Conservation (phyloP, 306 rosid genomes). For the Quercus parvula region DNA sequence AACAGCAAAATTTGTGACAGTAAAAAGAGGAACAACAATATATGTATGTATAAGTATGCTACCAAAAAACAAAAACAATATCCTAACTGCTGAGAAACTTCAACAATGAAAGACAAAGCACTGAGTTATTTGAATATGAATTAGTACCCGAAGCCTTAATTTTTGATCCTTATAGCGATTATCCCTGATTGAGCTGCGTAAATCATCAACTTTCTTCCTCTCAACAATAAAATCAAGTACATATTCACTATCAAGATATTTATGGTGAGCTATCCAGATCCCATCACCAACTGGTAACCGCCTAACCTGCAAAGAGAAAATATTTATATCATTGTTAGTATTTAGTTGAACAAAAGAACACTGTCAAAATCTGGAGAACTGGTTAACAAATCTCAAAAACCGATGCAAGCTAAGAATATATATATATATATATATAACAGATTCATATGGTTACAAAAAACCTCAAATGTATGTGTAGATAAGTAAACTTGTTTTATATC, state of each 20-base stretch:
- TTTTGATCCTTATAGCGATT: constrained; percentile 93
- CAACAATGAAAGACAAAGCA: constrained; percentile 6
- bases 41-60: background rate
- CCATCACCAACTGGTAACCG: constrained; percentile 94
- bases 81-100: background rate
- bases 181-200: constrained; percentile 91
- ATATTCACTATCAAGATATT: constrained; percentile 62
- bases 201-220: constrained; percentile 80
- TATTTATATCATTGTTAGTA: constrained; percentile 1
- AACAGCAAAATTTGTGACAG: background rate
- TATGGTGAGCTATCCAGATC: constrained; percentile 93
- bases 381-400: background rate
- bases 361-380: background rate
- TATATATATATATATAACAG: background rate
- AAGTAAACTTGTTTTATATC: too few species aligned
- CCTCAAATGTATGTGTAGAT: background rate
- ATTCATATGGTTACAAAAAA: background rate
- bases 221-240: constrained; percentile 96
- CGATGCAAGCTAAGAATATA: too few species aligned
- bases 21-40: background rate
- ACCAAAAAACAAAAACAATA: background rate
- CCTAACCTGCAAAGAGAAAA: constrained; percentile 58
- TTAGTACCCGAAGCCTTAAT: constrained; percentile 74
- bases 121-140: constrained; percentile 14
- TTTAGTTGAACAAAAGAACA: constrained; percentile 10